Percentiles rank a stretch among this genome's conserved stretches.
phyloP scores from a whole-genome alignment of 768 basidiomycete species.

The Tephrocybe sp. region DNA sequence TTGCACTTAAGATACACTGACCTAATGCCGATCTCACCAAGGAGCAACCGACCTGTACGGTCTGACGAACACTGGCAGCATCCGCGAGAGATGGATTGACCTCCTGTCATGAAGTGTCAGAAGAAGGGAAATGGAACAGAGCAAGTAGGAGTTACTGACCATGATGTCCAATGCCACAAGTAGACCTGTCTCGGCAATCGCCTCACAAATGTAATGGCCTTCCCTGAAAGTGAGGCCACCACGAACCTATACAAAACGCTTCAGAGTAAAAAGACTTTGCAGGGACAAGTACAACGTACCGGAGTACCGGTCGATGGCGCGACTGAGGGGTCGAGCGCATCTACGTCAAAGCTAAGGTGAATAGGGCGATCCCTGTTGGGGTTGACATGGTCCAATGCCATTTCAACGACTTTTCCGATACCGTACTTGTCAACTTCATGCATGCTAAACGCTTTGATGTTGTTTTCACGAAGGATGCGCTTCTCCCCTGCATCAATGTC shows the following conservation, averaged over 20 bases:
- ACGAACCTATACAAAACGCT: conserved; percentile 55
- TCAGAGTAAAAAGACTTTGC: conserved; percentile 6
- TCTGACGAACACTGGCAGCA: conserved; percentile 71
- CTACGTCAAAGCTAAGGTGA: conserved; percentile 96
- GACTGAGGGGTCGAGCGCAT: conserved; percentile 89
- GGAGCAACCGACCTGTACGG: conserved; percentile 87
- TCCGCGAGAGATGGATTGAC: conserved; percentile 94
- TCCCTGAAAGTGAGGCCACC: conserved; percentile 96
- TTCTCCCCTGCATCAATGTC: conserved; percentile 91
- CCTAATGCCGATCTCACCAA: conserved; percentile 81
- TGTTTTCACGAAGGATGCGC: conserved; percentile 73
- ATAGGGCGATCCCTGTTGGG: conserved; percentile 80
- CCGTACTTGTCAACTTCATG: conserved; percentile 89
- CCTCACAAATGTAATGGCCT: conserved; percentile 97
- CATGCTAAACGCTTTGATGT: conserved; percentile 89
- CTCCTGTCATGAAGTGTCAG: conserved; percentile 51
- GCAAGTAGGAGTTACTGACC: conserved; percentile 44
- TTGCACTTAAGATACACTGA: conserved; percentile 35
- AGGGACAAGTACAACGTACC: conserved; percentile 36
- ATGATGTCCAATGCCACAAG: conserved; percentile 93
- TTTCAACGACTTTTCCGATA: conserved; percentile 92
- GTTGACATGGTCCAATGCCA: conserved; percentile 95
- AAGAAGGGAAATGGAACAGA: neutral
- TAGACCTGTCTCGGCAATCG: conserved; percentile 87
- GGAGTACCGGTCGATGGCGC: conserved; percentile 96